A percentile compares a stretch with the other conserved stretches of the same genome.
phyloP scores from a whole-genome alignment of 202 grass and related monocot genomes.

The Saccharum hybrid region DNA sequence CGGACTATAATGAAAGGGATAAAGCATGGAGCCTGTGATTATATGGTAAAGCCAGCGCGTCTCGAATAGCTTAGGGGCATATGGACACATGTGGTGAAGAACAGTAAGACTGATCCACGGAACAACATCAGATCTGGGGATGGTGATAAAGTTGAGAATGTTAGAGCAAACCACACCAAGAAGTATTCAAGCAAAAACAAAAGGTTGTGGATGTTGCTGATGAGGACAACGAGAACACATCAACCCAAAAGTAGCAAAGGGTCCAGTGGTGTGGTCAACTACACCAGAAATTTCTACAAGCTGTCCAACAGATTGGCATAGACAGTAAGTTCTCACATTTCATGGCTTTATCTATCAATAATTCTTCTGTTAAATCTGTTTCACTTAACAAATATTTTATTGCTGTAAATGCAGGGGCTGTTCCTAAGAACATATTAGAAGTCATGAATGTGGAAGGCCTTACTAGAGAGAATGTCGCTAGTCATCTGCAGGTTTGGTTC shows the following conservation, averaged over 20 bases:
- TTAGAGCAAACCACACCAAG: neutral
- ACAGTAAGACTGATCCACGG: neutral
- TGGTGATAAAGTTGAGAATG: slow-evolving; percentile 18
- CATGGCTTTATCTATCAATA: neutral
- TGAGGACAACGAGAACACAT: slow-evolving; percentile 24
- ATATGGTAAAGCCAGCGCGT: no score
- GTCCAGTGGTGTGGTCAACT: slow-evolving; percentile 58
- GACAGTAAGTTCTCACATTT: slow-evolving; percentile 56
- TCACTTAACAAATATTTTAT: neutral
- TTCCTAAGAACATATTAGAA: slow-evolving; percentile 65
- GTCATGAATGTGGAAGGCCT: slow-evolving; percentile 66
- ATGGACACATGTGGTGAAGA: slow-evolving; percentile 69
- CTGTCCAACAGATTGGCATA: slow-evolving; percentile 56
- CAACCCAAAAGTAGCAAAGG: slow-evolving; percentile 54
- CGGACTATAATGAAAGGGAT: no score
- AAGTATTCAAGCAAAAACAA: slow-evolving; percentile 40
- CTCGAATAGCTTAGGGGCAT: slow-evolving; percentile 39
- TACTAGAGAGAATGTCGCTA: slow-evolving; percentile 62
- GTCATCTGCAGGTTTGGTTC: slow-evolving; percentile 66
- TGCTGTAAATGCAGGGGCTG: slow-evolving; percentile 51
- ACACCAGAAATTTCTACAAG: slow-evolving; percentile 62
- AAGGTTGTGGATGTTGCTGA: slow-evolving; percentile 22
- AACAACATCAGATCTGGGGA: no score
- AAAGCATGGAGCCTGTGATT: no score
- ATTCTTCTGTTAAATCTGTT: neutral